Percentiles rank a stretch among this genome's conserved stretches.
Evolutionary conservation across 2,329 filamentous ascomycete genomes (phyloP).

Genomic region (Graphilbum sp.): DNA sequence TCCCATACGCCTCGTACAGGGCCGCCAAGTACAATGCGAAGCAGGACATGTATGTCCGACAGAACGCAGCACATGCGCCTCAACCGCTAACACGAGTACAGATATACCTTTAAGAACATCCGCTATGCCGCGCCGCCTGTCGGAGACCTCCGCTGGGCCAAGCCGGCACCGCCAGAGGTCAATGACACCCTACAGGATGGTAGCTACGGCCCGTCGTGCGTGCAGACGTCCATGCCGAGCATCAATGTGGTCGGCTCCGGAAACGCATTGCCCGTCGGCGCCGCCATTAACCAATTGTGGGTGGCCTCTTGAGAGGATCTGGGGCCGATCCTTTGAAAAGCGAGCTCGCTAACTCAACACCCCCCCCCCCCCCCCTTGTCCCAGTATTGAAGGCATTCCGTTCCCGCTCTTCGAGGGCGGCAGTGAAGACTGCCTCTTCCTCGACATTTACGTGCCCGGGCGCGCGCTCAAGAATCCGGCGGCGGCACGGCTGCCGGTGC

Average conservation of each 20-base stretch:
- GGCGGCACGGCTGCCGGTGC: conserved; percentile 21
- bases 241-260: conserved; percentile 17
- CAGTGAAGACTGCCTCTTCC: conserved; percentile 30
- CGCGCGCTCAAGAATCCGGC: conserved; percentile 20
- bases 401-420: conserved; percentile 15
- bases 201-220: conserved; percentile 12
- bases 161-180: conserved; percentile 19
- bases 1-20: conserved; percentile 13
- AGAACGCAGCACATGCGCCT: conserved; percentile 12
- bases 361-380: no score
- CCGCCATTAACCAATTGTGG: conserved; percentile 18
- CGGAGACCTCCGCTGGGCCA: conserved; percentile 22
- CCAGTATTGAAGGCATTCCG: conserved; percentile 16
- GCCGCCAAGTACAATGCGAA: conserved; percentile 10
- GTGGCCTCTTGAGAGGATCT: conserved; percentile 2
- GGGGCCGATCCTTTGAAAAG: no score
- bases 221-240: conserved; percentile 12
- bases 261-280: conserved; percentile 16
- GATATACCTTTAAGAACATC: conserved; percentile 25
- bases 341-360: no score
- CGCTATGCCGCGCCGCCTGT: conserved; percentile 25
- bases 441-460: conserved; percentile 30
- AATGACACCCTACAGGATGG: conserved; percentile 13
- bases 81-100: no score
- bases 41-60: conserved; percentile 11